phyloP scores from a whole-genome alignment of 768 basidiomycete species.

The Suillus plorans region DNA sequence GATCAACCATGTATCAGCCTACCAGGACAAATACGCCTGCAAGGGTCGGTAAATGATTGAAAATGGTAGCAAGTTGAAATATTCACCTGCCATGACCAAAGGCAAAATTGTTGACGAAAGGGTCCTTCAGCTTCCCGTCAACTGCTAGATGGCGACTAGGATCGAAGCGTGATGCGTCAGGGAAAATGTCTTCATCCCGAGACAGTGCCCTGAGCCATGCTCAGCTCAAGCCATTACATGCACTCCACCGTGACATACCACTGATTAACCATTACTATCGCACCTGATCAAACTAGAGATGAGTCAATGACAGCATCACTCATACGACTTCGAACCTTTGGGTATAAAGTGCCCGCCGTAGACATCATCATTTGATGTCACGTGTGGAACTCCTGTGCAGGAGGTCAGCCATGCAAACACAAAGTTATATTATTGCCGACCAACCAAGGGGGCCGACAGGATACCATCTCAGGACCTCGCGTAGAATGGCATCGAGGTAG shows the following conservation, averaged over 20 bases:
- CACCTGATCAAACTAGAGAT: neutral
- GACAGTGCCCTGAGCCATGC: too few relatives aligned
- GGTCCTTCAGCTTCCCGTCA: neutral
- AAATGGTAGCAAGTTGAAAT: too few relatives aligned
- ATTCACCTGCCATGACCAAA: neutral
- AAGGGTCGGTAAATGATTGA: too few relatives aligned
- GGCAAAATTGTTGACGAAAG: neutral
- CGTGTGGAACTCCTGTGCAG: conserved; percentile 20
- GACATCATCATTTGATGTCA: conserved; percentile 7
- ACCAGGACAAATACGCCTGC: neutral
- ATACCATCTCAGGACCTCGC: conserved; percentile 22
- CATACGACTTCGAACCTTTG: conserved; percentile 35
- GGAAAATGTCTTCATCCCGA: neutral
- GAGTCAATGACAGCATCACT: neutral
- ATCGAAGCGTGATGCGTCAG: conserved; percentile 1
- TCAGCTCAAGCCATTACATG: too few relatives aligned
- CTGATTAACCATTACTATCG: too few relatives aligned
- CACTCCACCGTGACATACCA: too few relatives aligned
- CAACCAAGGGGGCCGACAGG: conserved; percentile 24
- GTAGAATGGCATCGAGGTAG: conserved; percentile 24
- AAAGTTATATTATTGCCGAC: neutral
- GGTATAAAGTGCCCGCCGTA: conserved; percentile 46
- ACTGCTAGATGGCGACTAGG: neutral
- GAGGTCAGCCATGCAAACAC: neutral
- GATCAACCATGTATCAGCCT: neutral